These are phyloP conservation scores for Cucurbita moschata DNA, from an alignment of 306 rosid species.

Conservation along the genomic window DNA sequence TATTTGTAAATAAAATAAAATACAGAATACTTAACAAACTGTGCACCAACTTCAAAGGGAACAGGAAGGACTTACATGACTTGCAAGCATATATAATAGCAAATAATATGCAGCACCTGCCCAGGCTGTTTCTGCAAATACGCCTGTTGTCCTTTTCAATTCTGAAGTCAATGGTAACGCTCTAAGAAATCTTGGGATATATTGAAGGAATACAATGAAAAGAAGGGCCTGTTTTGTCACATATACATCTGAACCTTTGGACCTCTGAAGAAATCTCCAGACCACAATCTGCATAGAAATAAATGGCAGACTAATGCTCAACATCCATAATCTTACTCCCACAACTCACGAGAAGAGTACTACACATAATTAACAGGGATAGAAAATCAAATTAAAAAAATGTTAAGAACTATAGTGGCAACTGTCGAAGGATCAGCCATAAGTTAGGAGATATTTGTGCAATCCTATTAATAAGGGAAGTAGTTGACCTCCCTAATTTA, in stretches of 20 bases:
- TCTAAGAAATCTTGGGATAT: conserved; percentile 74
- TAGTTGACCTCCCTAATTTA: too few species aligned
- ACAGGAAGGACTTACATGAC: conserved; percentile 64
- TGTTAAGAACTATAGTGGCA: neutral
- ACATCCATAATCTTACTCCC: neutral
- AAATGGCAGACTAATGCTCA: neutral
- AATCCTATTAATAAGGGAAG: too few species aligned
- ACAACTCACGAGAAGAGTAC: neutral
- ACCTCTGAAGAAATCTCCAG: conserved; percentile 79
- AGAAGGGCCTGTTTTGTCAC: conserved; percentile 80
- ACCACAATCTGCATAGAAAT: conserved; percentile 59
- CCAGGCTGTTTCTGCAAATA: conserved; percentile 98
- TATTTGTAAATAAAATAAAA: neutral
- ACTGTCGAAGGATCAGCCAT: too few species aligned
- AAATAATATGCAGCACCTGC: conserved; percentile 96
- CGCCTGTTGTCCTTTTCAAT: conserved; percentile 92
- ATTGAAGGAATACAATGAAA: conserved; percentile 76
- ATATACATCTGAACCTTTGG: conserved; percentile 67
- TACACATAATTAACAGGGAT: neutral
- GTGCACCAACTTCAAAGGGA: neutral
- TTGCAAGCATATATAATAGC: conserved; percentile 90
- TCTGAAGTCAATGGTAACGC: conserved; percentile 76
- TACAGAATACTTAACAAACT: neutral
- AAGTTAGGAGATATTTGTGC: too few species aligned
- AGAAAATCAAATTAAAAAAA: neutral